These are phyloP conservation scores for Flammula alnicola DNA, from an alignment of 1,284 basidiomycete genomes.

Conservation along the genomic window DNA sequence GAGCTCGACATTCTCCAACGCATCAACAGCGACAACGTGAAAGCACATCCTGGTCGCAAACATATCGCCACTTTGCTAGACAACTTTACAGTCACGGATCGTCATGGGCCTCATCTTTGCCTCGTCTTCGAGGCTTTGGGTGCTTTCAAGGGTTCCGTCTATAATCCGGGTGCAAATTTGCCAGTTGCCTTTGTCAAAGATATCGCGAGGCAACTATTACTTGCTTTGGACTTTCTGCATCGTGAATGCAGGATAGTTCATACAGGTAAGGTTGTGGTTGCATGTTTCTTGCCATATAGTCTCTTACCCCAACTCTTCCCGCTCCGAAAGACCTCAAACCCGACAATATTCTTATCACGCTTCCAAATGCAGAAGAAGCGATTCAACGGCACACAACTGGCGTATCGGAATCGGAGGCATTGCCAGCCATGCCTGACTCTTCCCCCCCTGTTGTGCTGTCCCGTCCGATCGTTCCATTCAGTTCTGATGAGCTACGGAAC, in stretches of 20 bases:
- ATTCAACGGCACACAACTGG: slow-evolving; percentile 1
- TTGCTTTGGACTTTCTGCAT: slow-evolving; percentile 15
- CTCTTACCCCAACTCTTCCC: background rate
- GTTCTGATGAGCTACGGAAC: slow-evolving; percentile 1
- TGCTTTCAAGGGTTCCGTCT: background rate
- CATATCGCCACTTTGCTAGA: slow-evolving; percentile 14
- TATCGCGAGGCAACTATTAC: slow-evolving; percentile 10
- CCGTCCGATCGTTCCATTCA: slow-evolving; percentile 6
- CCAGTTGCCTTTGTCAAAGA: slow-evolving; percentile 11
- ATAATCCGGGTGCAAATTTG: slow-evolving; percentile 1
- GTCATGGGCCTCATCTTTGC: slow-evolving; percentile 17
- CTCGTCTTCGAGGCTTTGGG: slow-evolving; percentile 13
- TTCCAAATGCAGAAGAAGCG: slow-evolving; percentile 7
- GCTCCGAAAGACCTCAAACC: slow-evolving; percentile 21
- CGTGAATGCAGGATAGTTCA: slow-evolving; percentile 15
- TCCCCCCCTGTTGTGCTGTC: slow-evolving; percentile 7
- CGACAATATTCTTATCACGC: slow-evolving; percentile 19
- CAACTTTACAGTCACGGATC: slow-evolving; percentile 10
- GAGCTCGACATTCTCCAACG: slow-evolving; percentile 16
- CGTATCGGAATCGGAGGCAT: slow-evolving; percentile 1
- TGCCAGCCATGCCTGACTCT: slow-evolving; percentile 1
- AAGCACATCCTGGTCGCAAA: slow-evolving; percentile 12
- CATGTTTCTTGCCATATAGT: background rate
- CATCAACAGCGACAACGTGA: background rate
- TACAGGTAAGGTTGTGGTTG: slow-evolving; percentile 12